Base-by-base conservation (phyloP, 2,329 filamentous ascomycete species). In the Dactylellina sp. region DNA sequence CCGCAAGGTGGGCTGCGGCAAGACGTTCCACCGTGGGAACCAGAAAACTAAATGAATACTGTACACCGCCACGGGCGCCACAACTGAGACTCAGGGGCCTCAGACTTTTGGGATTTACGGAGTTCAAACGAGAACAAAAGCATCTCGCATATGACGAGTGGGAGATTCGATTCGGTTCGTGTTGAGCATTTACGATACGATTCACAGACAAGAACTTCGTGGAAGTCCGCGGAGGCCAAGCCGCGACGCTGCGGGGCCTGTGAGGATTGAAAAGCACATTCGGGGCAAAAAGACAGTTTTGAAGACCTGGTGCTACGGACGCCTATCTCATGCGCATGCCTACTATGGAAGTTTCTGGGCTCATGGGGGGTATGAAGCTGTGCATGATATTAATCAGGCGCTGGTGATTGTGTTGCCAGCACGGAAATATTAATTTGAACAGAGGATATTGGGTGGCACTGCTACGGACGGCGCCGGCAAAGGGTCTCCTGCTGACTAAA, bases 61-160 rank as follows among this genome's bases (percentile, higher is more conserved):
- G n/a, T 53, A 40, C 53, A 66, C 63, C 53, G 63, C 63, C 52
- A 57, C 62, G 18, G 20, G 11, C 63, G 63, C 63, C 63, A 66
- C 63, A 66, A 12, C 42, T 24, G 24, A 59, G 42, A 28, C 42
- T 25, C 2, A 22, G 16, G 7, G 7, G 20, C 12, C 7, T 40
- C 3, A n/a, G n/a, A n/a, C n/a, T n/a, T 14, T 40, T n/a, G n/a
- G 57, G 16, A 24, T 25, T 28, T 32, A 18, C 47, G 16, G 18
- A 16, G 7, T 16, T 25, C 46, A 40, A 62, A 62, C 57, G 20
- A 37, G 42, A 24, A 37, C 25, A 32, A 42, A 62, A 52, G 42
- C 42, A 20, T 18, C 39, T 42, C 39, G 4, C 5, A n/a, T 18
- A 14, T n/a, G 12, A 42, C 39, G 11, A 3, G 39, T 14, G n/a